These are phyloP conservation scores for Phaeotremella skinneri DNA, from an alignment of 768 basidiomycete genomes.

Conservation along the genomic window DNA sequence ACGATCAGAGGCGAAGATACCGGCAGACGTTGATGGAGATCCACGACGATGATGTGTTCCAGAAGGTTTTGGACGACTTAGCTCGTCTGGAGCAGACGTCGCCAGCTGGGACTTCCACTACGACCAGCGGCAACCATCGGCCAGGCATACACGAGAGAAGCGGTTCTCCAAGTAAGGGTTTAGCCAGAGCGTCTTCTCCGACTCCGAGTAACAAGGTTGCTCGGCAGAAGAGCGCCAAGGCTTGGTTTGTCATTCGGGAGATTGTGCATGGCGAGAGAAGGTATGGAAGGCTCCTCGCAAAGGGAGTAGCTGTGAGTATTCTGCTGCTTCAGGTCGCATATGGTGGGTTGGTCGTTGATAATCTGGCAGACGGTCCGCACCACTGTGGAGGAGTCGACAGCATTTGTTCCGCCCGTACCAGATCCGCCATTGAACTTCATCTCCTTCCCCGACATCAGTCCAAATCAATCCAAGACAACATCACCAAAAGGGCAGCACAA, in stretches of 20 bases:
- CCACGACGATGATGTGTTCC: slow-evolving; percentile 38
- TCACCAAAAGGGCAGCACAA: too few relatives aligned
- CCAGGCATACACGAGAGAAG: neutral
- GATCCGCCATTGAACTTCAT: neutral
- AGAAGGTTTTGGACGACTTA: slow-evolving; percentile 26
- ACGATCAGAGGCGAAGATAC: slow-evolving; percentile 12
- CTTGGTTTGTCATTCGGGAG: slow-evolving; percentile 44
- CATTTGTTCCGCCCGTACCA: neutral
- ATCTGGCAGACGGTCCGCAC: slow-evolving; percentile 14
- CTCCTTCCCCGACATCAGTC: neutral
- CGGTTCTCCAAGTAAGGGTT: neutral
- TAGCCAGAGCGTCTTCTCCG: neutral
- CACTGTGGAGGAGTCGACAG: slow-evolving; percentile 8
- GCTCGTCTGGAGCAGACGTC: slow-evolving; percentile 11
- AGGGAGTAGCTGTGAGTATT: slow-evolving; percentile 33
- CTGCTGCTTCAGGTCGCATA: neutral
- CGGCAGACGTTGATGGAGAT: slow-evolving; percentile 38
- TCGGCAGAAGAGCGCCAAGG: slow-evolving; percentile 17
- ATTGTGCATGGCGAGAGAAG: slow-evolving; percentile 40
- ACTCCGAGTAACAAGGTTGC: neutral
- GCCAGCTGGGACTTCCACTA: neutral
- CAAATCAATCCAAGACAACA: neutral
- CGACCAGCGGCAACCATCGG: neutral
- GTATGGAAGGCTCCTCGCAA: slow-evolving; percentile 32
- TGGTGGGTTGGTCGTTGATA: neutral